Conservation (phyloP, 805 yeast genomes). For the Zygoascus ofunaensis region DNA sequence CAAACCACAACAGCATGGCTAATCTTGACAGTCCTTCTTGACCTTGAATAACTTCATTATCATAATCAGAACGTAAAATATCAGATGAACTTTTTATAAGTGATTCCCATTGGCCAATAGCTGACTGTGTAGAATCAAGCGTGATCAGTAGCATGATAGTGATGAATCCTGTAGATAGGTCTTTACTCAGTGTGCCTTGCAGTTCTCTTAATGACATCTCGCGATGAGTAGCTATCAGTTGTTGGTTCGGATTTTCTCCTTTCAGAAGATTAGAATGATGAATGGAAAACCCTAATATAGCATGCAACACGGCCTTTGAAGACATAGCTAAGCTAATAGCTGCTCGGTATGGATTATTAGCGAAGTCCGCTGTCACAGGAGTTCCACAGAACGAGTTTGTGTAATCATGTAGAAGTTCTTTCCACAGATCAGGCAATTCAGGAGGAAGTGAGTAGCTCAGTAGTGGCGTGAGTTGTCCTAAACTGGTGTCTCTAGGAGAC, state of each 20-base stretch:
- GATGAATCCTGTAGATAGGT: background rate
- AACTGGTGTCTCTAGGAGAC: no score
- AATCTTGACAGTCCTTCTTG: background rate
- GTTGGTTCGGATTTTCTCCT: background rate
- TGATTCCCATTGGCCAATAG: background rate
- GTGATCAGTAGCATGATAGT: background rate
- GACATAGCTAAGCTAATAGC: background rate
- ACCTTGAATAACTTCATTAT: background rate
- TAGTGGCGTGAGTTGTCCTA: background rate
- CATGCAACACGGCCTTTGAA: background rate
- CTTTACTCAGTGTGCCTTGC: background rate
- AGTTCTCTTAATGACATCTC: background rate
- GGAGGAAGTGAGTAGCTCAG: background rate
- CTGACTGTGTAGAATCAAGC: background rate
- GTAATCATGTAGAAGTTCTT: background rate
- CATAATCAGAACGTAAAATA: background rate
- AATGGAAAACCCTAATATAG: background rate
- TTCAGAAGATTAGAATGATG: background rate
- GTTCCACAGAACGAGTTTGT: background rate
- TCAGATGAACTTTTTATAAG: background rate
- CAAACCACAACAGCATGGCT: slow-evolving; percentile 3
- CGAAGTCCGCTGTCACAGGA: background rate
- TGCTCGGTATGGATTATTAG: background rate
- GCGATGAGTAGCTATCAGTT: background rate
- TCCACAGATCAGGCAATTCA: background rate